phyloP scores from a whole-genome alignment of 768 basidiomycete genomes.

The Lactarius sanguifluus region DNA sequence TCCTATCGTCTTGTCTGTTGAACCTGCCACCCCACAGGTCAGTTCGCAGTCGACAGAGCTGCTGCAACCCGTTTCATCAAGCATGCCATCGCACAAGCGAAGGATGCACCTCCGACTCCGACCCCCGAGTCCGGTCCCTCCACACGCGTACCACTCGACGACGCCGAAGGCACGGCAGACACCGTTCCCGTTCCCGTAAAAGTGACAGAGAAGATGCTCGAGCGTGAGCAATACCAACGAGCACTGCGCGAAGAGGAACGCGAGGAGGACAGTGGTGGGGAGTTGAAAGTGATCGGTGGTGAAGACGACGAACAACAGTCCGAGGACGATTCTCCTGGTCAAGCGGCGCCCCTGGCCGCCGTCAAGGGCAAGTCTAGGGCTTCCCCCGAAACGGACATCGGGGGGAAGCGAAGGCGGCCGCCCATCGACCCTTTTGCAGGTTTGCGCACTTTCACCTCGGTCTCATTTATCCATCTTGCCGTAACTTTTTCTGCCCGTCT shows the following conservation, averaged over 20 bases:
- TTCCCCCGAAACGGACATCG: constrained; percentile 13
- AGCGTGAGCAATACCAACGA: constrained; percentile 61
- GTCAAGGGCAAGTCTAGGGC: constrained; percentile 34
- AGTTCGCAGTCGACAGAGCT: constrained; percentile 63
- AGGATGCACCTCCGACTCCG: constrained; percentile 27
- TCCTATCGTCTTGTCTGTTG: constrained; percentile 1
- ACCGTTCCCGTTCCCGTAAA: constrained; percentile 47
- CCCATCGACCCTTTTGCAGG: constrained; percentile 68
- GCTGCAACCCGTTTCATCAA: constrained; percentile 84
- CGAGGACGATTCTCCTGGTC: background rate
- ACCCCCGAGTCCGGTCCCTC: constrained; percentile 26
- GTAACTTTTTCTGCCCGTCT: background rate
- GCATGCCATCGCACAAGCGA: constrained; percentile 70
- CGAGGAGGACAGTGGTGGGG: constrained; percentile 39
- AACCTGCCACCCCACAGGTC: constrained; percentile 36
- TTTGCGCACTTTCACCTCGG: constrained; percentile 33
- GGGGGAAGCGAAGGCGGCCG: constrained; percentile 51
- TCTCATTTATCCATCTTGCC: background rate
- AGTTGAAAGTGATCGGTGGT: constrained; percentile 41
- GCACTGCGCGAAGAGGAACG: constrained; percentile 46
- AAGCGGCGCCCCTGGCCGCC: background rate
- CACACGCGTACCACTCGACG: constrained; percentile 28
- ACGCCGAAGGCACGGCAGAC: constrained; percentile 16
- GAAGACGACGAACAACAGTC: background rate
- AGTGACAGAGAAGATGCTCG: constrained; percentile 72